Evolutionary conservation across 176 grass and related monocot species (phyloP).

Genomic region (Tuctoria greenei): DNA sequence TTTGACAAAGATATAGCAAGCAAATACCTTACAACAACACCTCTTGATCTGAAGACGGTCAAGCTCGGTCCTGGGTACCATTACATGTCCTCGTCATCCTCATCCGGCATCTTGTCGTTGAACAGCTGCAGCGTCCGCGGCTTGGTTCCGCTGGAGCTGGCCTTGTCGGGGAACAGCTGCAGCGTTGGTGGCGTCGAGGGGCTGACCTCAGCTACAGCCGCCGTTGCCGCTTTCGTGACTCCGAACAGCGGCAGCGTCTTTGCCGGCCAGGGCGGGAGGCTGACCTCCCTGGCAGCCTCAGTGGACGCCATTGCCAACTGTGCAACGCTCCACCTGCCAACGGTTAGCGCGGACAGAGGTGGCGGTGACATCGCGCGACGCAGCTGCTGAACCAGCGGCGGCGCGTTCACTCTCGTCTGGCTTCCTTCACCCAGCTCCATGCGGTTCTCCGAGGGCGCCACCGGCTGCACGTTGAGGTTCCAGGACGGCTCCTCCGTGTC

Average conservation of each 20-base stretch:
- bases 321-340: not conserved
- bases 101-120: not conserved
- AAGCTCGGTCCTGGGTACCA: not conserved
- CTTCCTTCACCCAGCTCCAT: not conserved
- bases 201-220: constrained; percentile 1
- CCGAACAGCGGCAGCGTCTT: not conserved
- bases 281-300: not conserved
- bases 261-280: not conserved
- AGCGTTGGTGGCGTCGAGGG: not conserved
- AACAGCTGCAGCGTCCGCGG: constrained; percentile 5
- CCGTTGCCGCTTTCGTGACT: not conserved
- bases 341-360: not conserved
- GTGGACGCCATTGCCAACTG: not conserved
- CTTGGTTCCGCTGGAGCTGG: not conserved
- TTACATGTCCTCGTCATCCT: not conserved
- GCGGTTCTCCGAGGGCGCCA: no score
- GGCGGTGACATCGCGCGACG: not conserved
- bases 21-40: constrained; percentile 20
- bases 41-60: not conserved
- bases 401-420: not conserved
- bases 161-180: constrained; percentile 5
- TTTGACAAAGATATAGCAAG: not conserved
- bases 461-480: not conserved
- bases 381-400: not conserved
- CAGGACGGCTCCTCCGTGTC: not conserved